Base-by-base conservation (phyloP, 2,329 filamentous ascomycete genomes). In the Colletotrichum cuscutae region DNA sequence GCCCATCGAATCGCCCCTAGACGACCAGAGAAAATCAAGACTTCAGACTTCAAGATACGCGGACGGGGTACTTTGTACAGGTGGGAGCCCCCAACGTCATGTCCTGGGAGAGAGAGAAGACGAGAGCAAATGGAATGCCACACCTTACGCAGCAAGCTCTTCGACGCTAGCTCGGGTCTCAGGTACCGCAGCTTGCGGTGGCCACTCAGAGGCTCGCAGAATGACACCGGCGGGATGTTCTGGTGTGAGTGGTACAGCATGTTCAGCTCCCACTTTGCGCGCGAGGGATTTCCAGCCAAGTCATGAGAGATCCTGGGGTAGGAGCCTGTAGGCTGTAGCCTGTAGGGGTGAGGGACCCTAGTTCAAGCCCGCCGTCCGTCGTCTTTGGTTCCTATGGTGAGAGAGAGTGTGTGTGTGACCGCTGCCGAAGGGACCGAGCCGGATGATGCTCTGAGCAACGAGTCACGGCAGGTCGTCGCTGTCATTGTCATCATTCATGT, bases 381-480 rank as follows among this genome's bases (percentile, higher is more conserved):
- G 65, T 63, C 49, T 28, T 12, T 35, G 32, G 32, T 35, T 1
- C 32, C 32, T 12, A 35, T 1, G 32, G 32, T 4, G 32, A 12
- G 65, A 61, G 26, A 59, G 59, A 22, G n/a, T 4, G 37, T 37
- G 32, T 13, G 37, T 30, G 42, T 46, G 66, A 61, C 68, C 46
- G 68, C 68, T 57, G 56, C 69, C 69, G 69, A 71, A 32, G 37
- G 30, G 28, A 63, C 69, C 64, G 69, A 68, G 52, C 58, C 63
- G 64, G 58, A 11, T n/a, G 56, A 32, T 59, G 56, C n/a, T 28
- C n/a, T 30, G 12, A 4, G 30, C n/a, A 15, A 28, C n/a, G 35
- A 6, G 13, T 5, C 9, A 15, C 35, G 35, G 30, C 54, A 57
- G 30, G 26, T 57, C 26, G 7, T 37, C 15, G 28, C 8, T 35